Evolutionary conservation across 208 protist species (phyloP), one percentile per base, ranked within the genome.

Genomic region (Willaertia magna): DNA sequence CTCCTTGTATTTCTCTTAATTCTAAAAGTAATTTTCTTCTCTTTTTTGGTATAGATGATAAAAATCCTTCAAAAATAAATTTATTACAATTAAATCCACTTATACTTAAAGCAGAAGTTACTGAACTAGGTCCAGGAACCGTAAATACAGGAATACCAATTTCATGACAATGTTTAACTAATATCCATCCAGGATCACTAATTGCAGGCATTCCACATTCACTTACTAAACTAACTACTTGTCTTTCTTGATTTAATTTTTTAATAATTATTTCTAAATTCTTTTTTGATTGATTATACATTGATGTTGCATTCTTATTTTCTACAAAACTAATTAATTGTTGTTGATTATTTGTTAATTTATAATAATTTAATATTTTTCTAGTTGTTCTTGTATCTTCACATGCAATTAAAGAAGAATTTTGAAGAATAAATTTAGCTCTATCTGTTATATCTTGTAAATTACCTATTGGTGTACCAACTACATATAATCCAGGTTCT

Each of bases 1-100:
- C n/a, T 4, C 20, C 34, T 67, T 67, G 55, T 9, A 67, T 67
- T 67, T 67, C 22, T 1, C n/a, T 44, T 3, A 79, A 4, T 42
- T 43, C 30, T 46, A 47, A 4, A 12, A 79, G 47, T 12, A 79
- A n/a, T 30, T 79, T n/a, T 7, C 20, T 79, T 79, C 74, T 79
- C 20, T 79, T 47, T 47, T 49, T 48, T 49, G 16, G 20, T 22
- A 44, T 85, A 0, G 7, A 12, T 48, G 81, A 22, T 30, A 85
- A 55, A 34, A 85, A 85, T 26, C 81, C 81, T 26, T 85, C 81
- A 85, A 85, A 85, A n/a, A 74, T 74, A n/a, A 85, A 85, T 47
- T 22, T 44, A 55, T 55, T 74, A 16, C 40, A 7, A 26, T 42
- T 30, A 39, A 85, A 85, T 11, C 81, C 81, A 46, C 40, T 48